Evolutionary conservation across 1,284 basidiomycete species (phyloP).

Genomic region (Malassezia sympodialis): DNA sequence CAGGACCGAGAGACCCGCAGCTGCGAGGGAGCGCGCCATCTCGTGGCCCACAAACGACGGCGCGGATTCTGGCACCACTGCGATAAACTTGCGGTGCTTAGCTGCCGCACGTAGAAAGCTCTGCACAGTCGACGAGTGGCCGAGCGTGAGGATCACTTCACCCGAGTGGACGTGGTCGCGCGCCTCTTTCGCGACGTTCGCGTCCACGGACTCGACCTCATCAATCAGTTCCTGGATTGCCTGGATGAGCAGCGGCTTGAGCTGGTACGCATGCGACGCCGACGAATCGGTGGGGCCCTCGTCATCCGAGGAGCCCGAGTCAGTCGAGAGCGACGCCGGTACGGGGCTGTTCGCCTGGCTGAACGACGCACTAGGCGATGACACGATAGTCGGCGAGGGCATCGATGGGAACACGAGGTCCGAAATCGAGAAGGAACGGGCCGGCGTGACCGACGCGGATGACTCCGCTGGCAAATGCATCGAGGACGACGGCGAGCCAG

Average conservation of each 20-base stretch:
- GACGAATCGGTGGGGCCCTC: background rate
- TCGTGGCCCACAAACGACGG: constrained; percentile 76
- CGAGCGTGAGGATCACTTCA: constrained; percentile 90
- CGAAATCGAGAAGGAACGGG: constrained; percentile 34
- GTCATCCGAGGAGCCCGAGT: constrained; percentile 10
- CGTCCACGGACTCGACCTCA: constrained; percentile 89
- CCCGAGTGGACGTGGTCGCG: constrained; percentile 94
- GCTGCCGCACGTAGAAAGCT: constrained; percentile 82
- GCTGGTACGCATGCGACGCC: constrained; percentile 28
- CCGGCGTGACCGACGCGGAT: background rate
- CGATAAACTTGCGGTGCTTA: constrained; percentile 83
- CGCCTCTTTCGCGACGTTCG: constrained; percentile 85
- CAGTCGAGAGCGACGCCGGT: background rate
- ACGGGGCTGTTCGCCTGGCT: background rate
- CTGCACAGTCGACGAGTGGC: constrained; percentile 83
- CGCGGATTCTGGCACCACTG: constrained; percentile 87
- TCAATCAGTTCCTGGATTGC: constrained; percentile 66
- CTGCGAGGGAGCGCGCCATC: constrained; percentile 60
- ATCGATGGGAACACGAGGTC: constrained; percentile 25
- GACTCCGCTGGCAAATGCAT: background rate
- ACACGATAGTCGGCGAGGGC: background rate
- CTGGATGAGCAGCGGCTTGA: constrained; percentile 50
- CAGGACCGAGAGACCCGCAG: constrained; percentile 82
- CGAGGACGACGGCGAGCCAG: constrained; percentile 18
- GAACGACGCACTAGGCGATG: background rate